A percentile compares a stretch with the other conserved stretches of the same genome.
phyloP scores from a whole-genome alignment of 2,329 filamentous ascomycete genomes.

The Trichoderma sp. region DNA sequence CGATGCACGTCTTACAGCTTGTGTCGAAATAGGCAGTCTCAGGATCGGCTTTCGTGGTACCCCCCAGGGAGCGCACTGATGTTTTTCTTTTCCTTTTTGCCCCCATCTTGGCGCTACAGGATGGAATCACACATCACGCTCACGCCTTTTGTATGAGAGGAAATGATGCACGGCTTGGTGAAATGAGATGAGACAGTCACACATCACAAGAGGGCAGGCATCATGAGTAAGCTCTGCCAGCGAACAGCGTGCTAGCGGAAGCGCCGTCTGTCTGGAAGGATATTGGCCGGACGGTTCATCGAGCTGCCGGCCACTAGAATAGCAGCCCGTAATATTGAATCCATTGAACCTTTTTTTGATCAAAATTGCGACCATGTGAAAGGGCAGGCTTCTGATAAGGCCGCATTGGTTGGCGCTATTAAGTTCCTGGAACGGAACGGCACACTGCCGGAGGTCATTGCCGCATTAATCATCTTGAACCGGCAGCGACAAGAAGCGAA shows the following conservation, averaged over 20 bases:
- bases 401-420: background rate
- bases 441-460: conserved; percentile 5
- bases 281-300: background rate
- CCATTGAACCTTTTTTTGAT: background rate
- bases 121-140: background rate
- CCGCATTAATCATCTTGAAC: conserved; percentile 11
- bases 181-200: background rate
- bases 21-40: background rate
- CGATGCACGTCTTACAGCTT: background rate
- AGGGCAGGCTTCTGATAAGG: background rate
- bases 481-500: background rate
- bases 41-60: background rate
- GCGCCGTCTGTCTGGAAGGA: background rate
- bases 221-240: background rate
- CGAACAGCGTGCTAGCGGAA: background rate
- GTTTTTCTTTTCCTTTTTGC: background rate
- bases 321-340: background rate
- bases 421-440: conserved; percentile 3
- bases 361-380: background rate
- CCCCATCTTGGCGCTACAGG: background rate
- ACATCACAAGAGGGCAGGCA: background rate
- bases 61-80: background rate
- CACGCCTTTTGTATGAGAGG: background rate
- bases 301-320: background rate
- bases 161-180: background rate